Percentiles rank a stretch among this genome's conserved stretches.
Evolutionary conservation across 495 filamentous ascomycete species (phyloP).

Genomic region (Penicillium robsamsonii): DNA sequence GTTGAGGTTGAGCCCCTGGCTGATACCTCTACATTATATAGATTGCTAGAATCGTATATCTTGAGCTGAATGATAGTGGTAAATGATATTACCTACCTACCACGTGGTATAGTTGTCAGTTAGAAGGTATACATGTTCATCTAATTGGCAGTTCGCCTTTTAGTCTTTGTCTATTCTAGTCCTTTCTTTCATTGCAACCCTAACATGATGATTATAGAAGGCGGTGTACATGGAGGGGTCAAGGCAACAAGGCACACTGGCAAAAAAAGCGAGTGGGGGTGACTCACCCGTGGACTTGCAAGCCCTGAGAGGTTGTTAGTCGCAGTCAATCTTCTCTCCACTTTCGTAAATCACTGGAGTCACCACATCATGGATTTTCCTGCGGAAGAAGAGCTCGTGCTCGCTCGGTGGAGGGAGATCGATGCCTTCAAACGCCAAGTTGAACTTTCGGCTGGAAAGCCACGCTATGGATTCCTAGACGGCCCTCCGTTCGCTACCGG

Average conservation of each 20-base stretch:
- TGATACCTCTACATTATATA: background rate
- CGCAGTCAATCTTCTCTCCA: slow-evolving; percentile 19
- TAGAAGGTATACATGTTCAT: background rate
- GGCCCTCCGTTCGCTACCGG: slow-evolving; percentile 67
- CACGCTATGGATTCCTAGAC: slow-evolving; percentile 68
- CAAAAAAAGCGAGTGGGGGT: slow-evolving; percentile 25
- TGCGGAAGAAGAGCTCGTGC: slow-evolving; percentile 78
- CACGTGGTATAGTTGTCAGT: background rate
- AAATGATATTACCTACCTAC: background rate
- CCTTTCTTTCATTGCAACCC: background rate
- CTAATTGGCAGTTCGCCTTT: background rate
- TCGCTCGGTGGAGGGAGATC: slow-evolving; percentile 84
- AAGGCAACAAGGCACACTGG: slow-evolving; percentile 19
- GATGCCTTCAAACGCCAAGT: slow-evolving; percentile 79
- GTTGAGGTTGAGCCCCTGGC: background rate
- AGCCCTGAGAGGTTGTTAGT: background rate
- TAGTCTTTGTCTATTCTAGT: background rate
- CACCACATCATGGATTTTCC: slow-evolving; percentile 88
- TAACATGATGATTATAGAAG: slow-evolving; percentile 4
- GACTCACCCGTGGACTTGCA: slow-evolving; percentile 9
- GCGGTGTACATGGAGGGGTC: slow-evolving; percentile 16
- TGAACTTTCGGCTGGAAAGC: slow-evolving; percentile 67
- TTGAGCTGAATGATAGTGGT: background rate
- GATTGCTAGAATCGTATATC: background rate
- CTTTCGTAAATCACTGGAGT: slow-evolving; percentile 20